A percentile compares a stretch with the other conserved stretches of the same genome.
Conservation (phyloP, 164 flowering plant species). For the Kalanchoe fedtschenkoi region DNA sequence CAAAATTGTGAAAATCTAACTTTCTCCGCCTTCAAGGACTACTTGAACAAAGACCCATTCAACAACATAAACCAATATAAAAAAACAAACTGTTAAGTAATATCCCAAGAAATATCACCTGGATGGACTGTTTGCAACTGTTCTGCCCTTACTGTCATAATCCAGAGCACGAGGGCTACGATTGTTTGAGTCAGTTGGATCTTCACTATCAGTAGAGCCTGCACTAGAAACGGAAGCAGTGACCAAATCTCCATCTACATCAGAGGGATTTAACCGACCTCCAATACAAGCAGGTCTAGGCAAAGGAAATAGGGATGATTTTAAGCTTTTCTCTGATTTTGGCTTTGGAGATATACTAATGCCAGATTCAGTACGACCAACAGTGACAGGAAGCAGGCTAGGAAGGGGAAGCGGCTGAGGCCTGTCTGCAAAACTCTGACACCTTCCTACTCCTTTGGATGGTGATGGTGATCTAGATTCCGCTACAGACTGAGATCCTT, state of each 20-base stretch:
- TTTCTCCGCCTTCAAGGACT: not conserved
- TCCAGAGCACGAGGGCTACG: conserved; percentile 63
- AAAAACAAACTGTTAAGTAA: conserved; percentile 1
- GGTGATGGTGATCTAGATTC: conserved; percentile 74
- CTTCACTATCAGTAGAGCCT: conserved; percentile 66
- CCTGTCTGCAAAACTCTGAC: conserved; percentile 88
- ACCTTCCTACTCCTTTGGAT: conserved; percentile 56
- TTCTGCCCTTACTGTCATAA: conserved; percentile 44
- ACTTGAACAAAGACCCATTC: not conserved
- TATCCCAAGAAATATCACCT: conserved; percentile 33
- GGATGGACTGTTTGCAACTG: conserved; percentile 52
- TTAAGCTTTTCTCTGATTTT: conserved; percentile 32
- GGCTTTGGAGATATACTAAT: conserved; percentile 37
- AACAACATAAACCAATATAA: not conserved
- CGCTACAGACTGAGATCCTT: conserved; percentile 45
- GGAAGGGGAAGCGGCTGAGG: conserved; percentile 91
- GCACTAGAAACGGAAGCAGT: conserved; percentile 69
- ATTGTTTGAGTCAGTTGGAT: conserved; percentile 46
- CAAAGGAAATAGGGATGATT: conserved; percentile 39
- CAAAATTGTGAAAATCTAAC: no score
- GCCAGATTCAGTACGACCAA: conserved; percentile 54
- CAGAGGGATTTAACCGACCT: conserved; percentile 34
- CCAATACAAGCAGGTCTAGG: conserved; percentile 48
- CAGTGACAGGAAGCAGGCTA: conserved; percentile 24
- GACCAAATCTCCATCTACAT: conserved; percentile 53